phyloP scores from a whole-genome alignment of 371 early-diverging fungal genomes.

The Sporodiniella umbellata region DNA sequence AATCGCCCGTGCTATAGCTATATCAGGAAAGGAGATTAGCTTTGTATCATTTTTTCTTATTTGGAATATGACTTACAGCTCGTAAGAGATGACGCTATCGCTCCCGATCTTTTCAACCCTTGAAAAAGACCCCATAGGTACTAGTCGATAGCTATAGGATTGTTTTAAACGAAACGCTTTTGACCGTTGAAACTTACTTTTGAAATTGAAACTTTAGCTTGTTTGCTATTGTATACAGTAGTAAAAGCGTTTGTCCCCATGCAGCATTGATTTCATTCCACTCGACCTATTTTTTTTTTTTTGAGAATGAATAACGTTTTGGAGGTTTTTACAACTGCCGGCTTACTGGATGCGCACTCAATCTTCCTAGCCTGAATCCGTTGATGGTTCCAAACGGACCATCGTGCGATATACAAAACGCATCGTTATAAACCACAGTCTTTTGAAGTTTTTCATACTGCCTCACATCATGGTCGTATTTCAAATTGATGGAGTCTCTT shows the following conservation, averaged over 20 bases:
- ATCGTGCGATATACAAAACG: slow-evolving; percentile 83
- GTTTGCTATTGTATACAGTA: slow-evolving; percentile 85
- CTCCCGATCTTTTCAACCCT: slow-evolving; percentile 82
- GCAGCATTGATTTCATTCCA: slow-evolving; percentile 98
- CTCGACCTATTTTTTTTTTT: slow-evolving; percentile 54
- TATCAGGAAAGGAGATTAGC: neutral
- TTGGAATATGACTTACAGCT: slow-evolving; percentile 82
- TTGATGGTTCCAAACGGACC: slow-evolving; percentile 92
- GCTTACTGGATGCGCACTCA: slow-evolving; percentile 66
- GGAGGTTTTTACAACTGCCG: neutral
- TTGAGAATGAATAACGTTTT: neutral
- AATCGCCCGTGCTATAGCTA: slow-evolving; percentile 86
- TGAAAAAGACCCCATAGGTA: slow-evolving; percentile 93
- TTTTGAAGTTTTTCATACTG: slow-evolving; percentile 83
- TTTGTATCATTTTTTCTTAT: neutral
- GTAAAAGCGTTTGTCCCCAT: slow-evolving; percentile 86
- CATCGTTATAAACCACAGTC: slow-evolving; percentile 92
- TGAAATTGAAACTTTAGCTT: slow-evolving; percentile 81
- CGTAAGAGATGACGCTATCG: slow-evolving; percentile 68
- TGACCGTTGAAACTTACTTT: slow-evolving; percentile 61
- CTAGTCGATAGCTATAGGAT: slow-evolving; percentile 79
- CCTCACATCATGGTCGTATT: slow-evolving; percentile 72
- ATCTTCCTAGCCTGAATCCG: slow-evolving; percentile 87
- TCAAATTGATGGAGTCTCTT: slow-evolving; percentile 74
- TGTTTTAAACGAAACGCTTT: no score